Base-by-base conservation (phyloP, 2,329 filamentous ascomycete genomes). In the Penicillium sp. region DNA sequence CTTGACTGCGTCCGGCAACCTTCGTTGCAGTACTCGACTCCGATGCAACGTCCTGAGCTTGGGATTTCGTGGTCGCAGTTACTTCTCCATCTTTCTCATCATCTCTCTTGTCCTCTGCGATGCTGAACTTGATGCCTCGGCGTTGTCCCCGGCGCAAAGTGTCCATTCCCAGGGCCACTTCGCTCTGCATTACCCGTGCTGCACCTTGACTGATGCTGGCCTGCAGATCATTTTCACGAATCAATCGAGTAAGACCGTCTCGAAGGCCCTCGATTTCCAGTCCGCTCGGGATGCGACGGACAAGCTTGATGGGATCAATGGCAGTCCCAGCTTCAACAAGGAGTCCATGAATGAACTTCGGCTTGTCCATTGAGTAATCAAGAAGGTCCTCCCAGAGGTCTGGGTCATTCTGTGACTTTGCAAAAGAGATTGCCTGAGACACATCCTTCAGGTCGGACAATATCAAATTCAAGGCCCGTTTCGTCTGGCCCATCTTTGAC, bases 281-380 rank as follows among this genome's bases (percentile, higher is more conserved):
- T 0, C 93, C 90, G 58, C 94, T 88, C 0, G 93, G 93, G 18
- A 98, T 98, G 4, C 90, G 81, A 10, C 86, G 78, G 4, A 98
- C 87, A 3, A 98, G 79, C 11, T 84, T 86, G 47, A 97, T 91
- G 0, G 93, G 93, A 57, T 97, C 84, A 57, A 98, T 93, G 1
- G 88, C 81, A 1, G 90, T 97, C 23, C 93, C 93, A 1, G 95
- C 91, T 68, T 97, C 88, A 57, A 95, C 88, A 0, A 98, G 79
- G 3, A 98, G 73, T 0, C 87, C 90, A 9, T 87, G 84, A 52
- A 98, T 97, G 68, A 98, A 98, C 27, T 81, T 81, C 1, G 93
- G 93, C 60, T 96, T 95, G 68, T 96, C 89, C 93, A 98, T 97
- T 45, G 86, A 91, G 65, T 97, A 97, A 54, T 91, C 82, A 4